phyloP scores from a whole-genome alignment of 768 basidiomycete genomes.

The Termitomyces eurrhizus region DNA sequence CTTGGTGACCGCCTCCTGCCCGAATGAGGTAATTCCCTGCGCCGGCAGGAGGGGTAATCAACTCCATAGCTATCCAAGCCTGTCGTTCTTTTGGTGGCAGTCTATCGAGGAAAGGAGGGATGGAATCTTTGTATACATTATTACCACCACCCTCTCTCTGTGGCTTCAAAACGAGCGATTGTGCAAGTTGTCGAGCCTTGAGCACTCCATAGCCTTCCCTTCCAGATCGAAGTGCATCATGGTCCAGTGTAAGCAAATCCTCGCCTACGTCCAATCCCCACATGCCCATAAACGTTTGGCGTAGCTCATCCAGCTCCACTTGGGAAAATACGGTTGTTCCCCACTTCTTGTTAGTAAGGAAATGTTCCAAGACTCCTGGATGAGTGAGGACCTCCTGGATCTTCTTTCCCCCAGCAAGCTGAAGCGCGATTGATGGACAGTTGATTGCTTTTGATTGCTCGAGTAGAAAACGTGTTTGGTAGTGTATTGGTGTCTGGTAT shows the following conservation, averaged over 20 bases:
- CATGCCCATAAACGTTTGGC: conserved; percentile 85
- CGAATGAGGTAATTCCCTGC: conserved; percentile 73
- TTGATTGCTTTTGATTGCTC: conserved; percentile 87
- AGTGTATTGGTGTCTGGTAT: conserved; percentile 63
- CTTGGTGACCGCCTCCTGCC: conserved; percentile 48
- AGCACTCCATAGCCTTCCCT: conserved; percentile 39
- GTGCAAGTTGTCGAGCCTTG: conserved; percentile 46
- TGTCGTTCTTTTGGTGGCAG: conserved; percentile 59
- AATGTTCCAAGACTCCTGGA: conserved; percentile 69
- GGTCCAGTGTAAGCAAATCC: conserved; percentile 30
- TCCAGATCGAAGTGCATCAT: conserved; percentile 20
- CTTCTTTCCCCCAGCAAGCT: conserved; percentile 96
- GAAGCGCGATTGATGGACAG: conserved; percentile 86
- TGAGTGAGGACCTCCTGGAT: conserved; percentile 85
- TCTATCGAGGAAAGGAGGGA: conserved; percentile 68
- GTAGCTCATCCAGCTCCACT: conserved; percentile 47
- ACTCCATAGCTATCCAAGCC: conserved; percentile 95
- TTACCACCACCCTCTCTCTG: conserved; percentile 99
- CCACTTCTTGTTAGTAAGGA: conserved; percentile 47
- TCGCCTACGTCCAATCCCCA: conserved; percentile 69
- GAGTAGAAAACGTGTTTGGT: conserved; percentile 69
- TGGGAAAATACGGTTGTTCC: conserved; percentile 26
- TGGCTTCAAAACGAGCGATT: conserved; percentile 83
- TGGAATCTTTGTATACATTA: conserved; percentile 85
- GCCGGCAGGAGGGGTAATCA: conserved; percentile 76